Evolutionary conservation across 2,329 filamentous ascomycete genomes (phyloP).

Genomic region (Curvularia lunata): DNA sequence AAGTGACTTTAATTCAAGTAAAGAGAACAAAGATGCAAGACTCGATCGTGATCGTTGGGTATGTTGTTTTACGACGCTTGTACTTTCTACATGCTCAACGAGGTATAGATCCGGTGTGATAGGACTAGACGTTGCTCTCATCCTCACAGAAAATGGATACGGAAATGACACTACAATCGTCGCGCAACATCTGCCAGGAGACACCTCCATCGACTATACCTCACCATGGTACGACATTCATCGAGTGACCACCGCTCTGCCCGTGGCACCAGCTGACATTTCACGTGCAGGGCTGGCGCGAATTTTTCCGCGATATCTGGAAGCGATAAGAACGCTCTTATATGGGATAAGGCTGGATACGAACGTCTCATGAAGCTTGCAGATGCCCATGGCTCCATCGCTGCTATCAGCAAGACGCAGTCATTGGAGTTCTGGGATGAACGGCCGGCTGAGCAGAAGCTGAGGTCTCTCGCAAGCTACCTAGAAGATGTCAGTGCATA

Average conservation of each 20-base stretch:
- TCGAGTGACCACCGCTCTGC: too few relatives aligned
- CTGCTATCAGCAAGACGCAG: slow-evolving; percentile 19
- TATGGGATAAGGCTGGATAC: slow-evolving; percentile 27
- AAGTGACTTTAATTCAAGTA: not conserved
- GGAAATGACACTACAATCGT: slow-evolving; percentile 20
- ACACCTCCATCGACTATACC: slow-evolving; percentile 28
- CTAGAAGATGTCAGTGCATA: slow-evolving; percentile 20
- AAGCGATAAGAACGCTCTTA: slow-evolving; percentile 24
- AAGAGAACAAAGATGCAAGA: slow-evolving; percentile 10
- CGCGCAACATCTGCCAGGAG: slow-evolving; percentile 27
- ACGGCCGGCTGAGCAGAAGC: slow-evolving; percentile 16
- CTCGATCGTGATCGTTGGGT: slow-evolving; percentile 25
- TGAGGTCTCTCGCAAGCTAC: slow-evolving; percentile 26
- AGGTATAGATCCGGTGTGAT: slow-evolving; percentile 23
- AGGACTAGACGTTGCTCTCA: slow-evolving; percentile 24
- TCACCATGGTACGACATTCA: slow-evolving; percentile 22
- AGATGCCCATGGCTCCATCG: slow-evolving; percentile 17
- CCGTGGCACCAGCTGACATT: not conserved
- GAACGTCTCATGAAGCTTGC: slow-evolving; percentile 26
- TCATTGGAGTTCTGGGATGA: slow-evolving; percentile 30
- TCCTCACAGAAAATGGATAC: slow-evolving; percentile 25
- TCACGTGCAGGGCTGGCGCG: slow-evolving; percentile 18
- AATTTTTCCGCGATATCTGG: slow-evolving; percentile 32
- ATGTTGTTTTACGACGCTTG: not conserved
- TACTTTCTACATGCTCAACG: not conserved